These are phyloP conservation scores for Colletotrichum sp. DNA, from an alignment of 2,329 filamentous ascomycete species.

Conservation along the genomic window DNA sequence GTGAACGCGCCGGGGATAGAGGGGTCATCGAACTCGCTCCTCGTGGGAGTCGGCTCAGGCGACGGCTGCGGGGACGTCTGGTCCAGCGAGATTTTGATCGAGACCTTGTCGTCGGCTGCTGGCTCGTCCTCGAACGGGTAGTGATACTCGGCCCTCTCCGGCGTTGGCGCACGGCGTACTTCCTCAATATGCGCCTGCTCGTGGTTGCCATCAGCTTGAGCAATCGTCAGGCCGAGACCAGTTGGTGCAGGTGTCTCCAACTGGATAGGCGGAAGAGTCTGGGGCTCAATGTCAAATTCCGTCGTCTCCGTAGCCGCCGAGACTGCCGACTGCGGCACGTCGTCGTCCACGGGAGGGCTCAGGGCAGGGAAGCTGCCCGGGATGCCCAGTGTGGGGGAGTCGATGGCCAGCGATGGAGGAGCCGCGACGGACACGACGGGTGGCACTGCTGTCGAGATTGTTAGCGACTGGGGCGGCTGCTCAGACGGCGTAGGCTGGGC, in stretches of 20 bases:
- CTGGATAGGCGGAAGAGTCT: slow-evolving; percentile 58
- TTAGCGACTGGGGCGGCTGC: neutral
- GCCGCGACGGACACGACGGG: slow-evolving; percentile 1
- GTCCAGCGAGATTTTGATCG: slow-evolving; percentile 46
- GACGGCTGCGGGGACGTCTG: slow-evolving; percentile 28
- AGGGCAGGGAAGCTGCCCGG: slow-evolving; percentile 64
- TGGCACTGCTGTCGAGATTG: slow-evolving; percentile 7
- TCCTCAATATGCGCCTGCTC: slow-evolving; percentile 12
- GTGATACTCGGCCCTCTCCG: slow-evolving; percentile 46
- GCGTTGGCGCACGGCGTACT: slow-evolving; percentile 23
- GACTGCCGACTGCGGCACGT: slow-evolving; percentile 61
- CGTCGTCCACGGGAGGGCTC: slow-evolving; percentile 47
- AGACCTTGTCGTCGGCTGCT: slow-evolving; percentile 36
- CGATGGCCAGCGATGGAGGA: slow-evolving; percentile 34
- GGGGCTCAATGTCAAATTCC: slow-evolving; percentile 76
- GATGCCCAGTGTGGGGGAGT: slow-evolving; percentile 71
- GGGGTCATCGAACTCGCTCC: slow-evolving; percentile 28
- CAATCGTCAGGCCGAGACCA: slow-evolving; percentile 16
- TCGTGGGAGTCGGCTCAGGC: slow-evolving; percentile 29
- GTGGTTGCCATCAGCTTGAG: slow-evolving; percentile 7
- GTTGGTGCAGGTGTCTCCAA: slow-evolving; percentile 25
- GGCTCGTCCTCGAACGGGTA: slow-evolving; percentile 55
- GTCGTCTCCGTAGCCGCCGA: slow-evolving; percentile 67
- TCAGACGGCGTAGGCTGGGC: neutral
- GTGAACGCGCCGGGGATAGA: slow-evolving; percentile 33